Evolutionary conservation across 2,329 filamentous ascomycete species (phyloP).

Genomic region (Arthrobotrys megalospora): DNA sequence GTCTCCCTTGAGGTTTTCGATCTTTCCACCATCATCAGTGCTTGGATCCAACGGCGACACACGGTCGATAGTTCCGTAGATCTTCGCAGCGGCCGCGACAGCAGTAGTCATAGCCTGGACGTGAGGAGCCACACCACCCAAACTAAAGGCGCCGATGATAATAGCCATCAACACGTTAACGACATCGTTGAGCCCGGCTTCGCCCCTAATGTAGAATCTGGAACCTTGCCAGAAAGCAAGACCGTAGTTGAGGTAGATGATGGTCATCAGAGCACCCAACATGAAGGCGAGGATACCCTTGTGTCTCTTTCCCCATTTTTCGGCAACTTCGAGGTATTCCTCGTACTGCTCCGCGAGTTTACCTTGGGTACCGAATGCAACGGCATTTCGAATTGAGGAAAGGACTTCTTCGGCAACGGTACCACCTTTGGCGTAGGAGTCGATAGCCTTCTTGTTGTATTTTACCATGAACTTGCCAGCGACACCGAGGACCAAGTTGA

Average conservation of each 20-base stretch:
- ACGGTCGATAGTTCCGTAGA: slow-evolving; percentile 93
- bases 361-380: slow-evolving; percentile 93
- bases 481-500: slow-evolving; percentile 82
- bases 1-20: slow-evolving; percentile 80
- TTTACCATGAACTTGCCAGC: slow-evolving; percentile 83
- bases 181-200: slow-evolving; percentile 78
- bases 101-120: slow-evolving; percentile 87
- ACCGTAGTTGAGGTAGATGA: slow-evolving; percentile 77
- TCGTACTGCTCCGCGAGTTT: slow-evolving; percentile 92
- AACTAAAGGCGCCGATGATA: slow-evolving; percentile 82
- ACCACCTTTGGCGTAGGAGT: slow-evolving; percentile 86
- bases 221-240: slow-evolving; percentile 91
- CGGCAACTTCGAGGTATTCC: slow-evolving; percentile 78
- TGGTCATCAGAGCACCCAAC: slow-evolving; percentile 85
- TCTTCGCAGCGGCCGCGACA: slow-evolving; percentile 88
- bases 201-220: slow-evolving; percentile 78
- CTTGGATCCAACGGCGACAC: slow-evolving; percentile 85
- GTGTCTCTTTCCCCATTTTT: slow-evolving; percentile 81
- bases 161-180: slow-evolving; percentile 90
- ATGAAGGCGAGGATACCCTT: slow-evolving; percentile 82
- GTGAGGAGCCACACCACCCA: slow-evolving; percentile 90
- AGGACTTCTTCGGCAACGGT: slow-evolving; percentile 94
- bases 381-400: slow-evolving; percentile 90
- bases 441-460: slow-evolving; percentile 82
- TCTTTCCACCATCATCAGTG: slow-evolving; percentile 78